A percentile compares a stretch with the other conserved stretches of the same genome.
Evolutionary conservation across 2,329 filamentous ascomycete species (phyloP).

Genomic region (Geosmithia flava): DNA sequence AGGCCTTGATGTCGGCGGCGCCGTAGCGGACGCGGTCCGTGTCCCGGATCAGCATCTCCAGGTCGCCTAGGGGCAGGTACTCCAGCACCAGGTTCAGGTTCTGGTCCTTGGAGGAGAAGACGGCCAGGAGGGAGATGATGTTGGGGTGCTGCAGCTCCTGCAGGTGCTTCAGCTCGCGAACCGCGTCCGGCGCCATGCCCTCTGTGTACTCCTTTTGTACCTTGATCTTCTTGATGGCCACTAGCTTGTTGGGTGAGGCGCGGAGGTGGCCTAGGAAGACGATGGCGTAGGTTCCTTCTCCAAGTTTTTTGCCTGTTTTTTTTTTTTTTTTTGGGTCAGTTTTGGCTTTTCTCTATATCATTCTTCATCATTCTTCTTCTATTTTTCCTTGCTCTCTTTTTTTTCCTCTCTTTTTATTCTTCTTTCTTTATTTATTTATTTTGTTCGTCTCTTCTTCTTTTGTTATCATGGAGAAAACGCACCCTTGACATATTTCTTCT

Average conservation of each 20-base stretch:
- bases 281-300: constrained; percentile 93
- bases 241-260: constrained; percentile 56
- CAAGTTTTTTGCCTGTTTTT: constrained; percentile 74
- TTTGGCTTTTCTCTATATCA: too few relatives aligned
- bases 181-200: constrained; percentile 85
- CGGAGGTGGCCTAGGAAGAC: constrained; percentile 82
- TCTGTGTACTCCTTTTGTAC: constrained; percentile 76
- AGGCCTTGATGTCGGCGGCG: constrained; percentile 85
- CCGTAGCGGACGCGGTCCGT: constrained; percentile 67
- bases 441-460: too few relatives aligned
- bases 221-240: constrained; percentile 93
- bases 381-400: constrained; percentile 27
- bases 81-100: constrained; percentile 95
- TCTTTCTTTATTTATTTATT: too few relatives aligned
- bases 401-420: constrained; percentile 43
- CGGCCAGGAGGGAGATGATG: constrained; percentile 83
- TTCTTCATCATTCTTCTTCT: not conserved
- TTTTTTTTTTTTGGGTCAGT: too few relatives aligned
- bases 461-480: constrained; percentile 3
- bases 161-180: constrained; percentile 90
- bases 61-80: constrained; percentile 82
- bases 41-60: constrained; percentile 90
- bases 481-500: constrained; percentile 85
- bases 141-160: constrained; percentile 92
- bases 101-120: constrained; percentile 93